A percentile compares a stretch with the other conserved stretches of the same genome.
These are phyloP conservation scores for Fusarium sterilihyphosum DNA, from an alignment of 2,329 filamentous ascomycete species.

Conservation along the genomic window DNA sequence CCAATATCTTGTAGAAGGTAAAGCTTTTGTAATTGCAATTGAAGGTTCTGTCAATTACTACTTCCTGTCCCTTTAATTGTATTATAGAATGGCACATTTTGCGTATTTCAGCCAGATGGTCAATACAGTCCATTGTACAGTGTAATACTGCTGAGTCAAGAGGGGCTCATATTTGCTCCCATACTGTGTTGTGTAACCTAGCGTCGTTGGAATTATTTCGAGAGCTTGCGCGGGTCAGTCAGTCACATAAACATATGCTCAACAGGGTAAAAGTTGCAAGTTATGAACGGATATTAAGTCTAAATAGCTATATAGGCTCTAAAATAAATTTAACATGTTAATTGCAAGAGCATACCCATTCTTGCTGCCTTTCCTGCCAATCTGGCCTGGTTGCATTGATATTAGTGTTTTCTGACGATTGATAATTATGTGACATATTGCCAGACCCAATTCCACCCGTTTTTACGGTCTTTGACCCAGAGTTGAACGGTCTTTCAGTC, in stretches of 20 bases:
- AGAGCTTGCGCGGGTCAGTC: not conserved
- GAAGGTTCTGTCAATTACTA: fast-evolving
- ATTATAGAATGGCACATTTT: not conserved
- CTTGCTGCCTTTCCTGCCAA: too few relatives aligned
- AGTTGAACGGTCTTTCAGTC: not conserved
- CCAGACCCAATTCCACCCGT: not conserved
- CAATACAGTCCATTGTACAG: not conserved
- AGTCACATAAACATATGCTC: not conserved
- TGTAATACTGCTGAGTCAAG: not conserved
- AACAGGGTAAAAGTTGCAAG: too few relatives aligned
- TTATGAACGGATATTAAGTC: not conserved
- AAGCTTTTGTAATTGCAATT: not conserved
- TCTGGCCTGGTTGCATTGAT: not conserved
- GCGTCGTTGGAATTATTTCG: not conserved
- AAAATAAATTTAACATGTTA: not conserved
- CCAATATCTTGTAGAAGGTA: not conserved
- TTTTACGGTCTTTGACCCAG: not conserved
- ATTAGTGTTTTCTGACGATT: not conserved
- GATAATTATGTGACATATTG: too few relatives aligned
- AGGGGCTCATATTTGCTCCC: fast-evolving
- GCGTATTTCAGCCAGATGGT: not conserved
- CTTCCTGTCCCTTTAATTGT: fast-evolving
- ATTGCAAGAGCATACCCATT: not conserved
- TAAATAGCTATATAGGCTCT: not conserved
- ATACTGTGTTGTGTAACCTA: not conserved